Evolutionary conservation across 805 yeast genomes (phyloP), one percentile per base, ranked within the genome.

Genomic region (Pichia ethanolica): DNA sequence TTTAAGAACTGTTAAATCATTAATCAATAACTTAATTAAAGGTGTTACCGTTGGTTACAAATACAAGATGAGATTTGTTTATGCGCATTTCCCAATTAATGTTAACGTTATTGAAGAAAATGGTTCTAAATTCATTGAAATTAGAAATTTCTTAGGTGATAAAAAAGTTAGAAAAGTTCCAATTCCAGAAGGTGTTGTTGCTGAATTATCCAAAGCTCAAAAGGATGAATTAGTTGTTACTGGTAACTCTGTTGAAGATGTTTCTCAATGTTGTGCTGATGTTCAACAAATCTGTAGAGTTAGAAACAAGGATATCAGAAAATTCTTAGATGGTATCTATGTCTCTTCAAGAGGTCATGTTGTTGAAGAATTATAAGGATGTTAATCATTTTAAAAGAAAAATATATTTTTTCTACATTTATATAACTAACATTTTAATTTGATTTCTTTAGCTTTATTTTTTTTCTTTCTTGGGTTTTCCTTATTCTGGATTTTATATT

Each of bases 1-100:
- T 70, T 81, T 93, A 73, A 90, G 98, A 83, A 91, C 99, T 57
- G 98, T 93, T 74, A 90, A 89, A 79, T 88, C 98, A 60, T 79
- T 93, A 72, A 81, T 93, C 67, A 71, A 88, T 71, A 93, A 93
- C 87, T 76, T 93, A 83, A 74, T 93, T 77, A 87, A 86, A 63
- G 99, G 99, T 86, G 99, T 93, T 72, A 93, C 99, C 73, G 83
- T 83, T 81, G 99, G 98, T 77, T 91, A 78, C 95, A 83, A 87
- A 79, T 93, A 93, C 93, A 93, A 93, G 87, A 86, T 93, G 97
- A 89, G 98, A 83, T 90, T 89, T 75, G 99, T 93, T 60, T 95
- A 91, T 73, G 99, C 99, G 84, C 99, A 93, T 88, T 93, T 93
- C 96, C 99, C 99, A 74, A 93, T 95, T 78, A 93, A 93, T 78